These are phyloP conservation scores for Schrenkiella parvula DNA, from an alignment of 345 rosid genomes.

Conservation along the genomic window DNA sequence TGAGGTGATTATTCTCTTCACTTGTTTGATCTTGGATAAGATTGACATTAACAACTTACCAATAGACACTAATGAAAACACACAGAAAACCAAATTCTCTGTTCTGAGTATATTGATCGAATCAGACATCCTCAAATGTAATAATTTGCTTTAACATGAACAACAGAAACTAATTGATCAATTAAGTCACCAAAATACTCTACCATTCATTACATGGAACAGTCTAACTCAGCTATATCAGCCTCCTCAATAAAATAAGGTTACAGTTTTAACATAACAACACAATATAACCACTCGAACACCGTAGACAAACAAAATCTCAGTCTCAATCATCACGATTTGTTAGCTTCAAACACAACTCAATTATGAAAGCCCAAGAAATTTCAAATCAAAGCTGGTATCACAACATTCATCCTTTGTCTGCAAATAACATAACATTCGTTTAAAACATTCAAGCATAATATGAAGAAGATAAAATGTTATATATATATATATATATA, in stretches of 20 bases:
- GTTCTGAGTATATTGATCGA: background rate
- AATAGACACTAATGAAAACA: background rate
- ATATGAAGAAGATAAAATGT: background rate
- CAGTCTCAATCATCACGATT: background rate
- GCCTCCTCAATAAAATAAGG: too few species aligned
- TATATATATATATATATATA: background rate
- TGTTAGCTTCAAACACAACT: background rate
- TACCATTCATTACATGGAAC: too few species aligned
- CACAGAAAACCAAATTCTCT: background rate
- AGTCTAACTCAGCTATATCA: too few species aligned
- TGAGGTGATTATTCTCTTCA: slow-evolving; percentile 4
- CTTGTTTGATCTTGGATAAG: slow-evolving; percentile 82
- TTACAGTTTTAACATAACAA: background rate
- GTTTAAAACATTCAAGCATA: background rate
- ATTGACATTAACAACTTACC: slow-evolving; percentile 67
- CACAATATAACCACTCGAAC: background rate
- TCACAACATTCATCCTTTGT: background rate
- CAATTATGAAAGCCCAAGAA: background rate
- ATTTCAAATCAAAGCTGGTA: background rate
- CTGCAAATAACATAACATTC: background rate
- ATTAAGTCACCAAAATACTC: too few species aligned
- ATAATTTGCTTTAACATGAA: background rate
- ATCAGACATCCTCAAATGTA: too few species aligned
- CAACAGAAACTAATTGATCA: background rate
- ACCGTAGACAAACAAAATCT: too few species aligned